A percentile compares a stretch with the other conserved stretches of the same genome.
Conservation (phyloP, 1,284 basidiomycete species). For the Ceratobasidium papillatum region DNA sequence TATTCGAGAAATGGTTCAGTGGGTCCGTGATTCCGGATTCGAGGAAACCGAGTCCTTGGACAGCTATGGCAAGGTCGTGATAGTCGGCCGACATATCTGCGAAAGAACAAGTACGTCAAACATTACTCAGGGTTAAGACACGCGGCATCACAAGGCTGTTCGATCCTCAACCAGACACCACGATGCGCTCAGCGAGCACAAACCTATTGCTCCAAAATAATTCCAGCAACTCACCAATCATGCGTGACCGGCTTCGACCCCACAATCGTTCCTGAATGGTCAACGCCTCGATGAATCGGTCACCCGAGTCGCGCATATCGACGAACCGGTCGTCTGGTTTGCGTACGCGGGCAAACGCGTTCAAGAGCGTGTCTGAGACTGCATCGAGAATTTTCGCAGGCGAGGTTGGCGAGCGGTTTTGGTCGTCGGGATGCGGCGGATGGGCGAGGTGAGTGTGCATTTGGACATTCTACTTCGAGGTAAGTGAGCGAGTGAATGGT, state of each 20-base stretch:
- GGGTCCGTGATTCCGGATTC: conserved; percentile 98
- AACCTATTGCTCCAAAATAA: conserved; percentile 36
- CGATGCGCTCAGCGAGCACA: conserved; percentile 45
- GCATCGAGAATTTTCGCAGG: conserved; percentile 86
- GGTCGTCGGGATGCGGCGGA: conserved; percentile 76
- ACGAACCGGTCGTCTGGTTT: conserved; percentile 97
- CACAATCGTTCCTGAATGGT: conserved; percentile 82
- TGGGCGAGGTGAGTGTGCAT: conserved; percentile 94
- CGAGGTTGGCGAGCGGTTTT: conserved; percentile 31
- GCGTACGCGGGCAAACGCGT: conserved; percentile 92
- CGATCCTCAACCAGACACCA: conserved; percentile 46
- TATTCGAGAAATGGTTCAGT: conserved; percentile 94
- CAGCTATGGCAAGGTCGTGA: conserved; percentile 92
- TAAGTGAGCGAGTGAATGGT: not conserved
- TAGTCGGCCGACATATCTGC: conserved; percentile 95
- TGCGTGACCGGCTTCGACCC: conserved; percentile 75
- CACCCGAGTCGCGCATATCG: conserved; percentile 87
- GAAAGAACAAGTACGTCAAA: conserved; percentile 51
- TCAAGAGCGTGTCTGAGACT: conserved; percentile 93
- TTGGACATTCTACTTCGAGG: conserved; percentile 78
- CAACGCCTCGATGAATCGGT: conserved; percentile 94
- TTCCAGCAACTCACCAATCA: conserved; percentile 79
- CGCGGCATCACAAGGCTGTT: conserved; percentile 3
- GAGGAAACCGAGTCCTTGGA: conserved; percentile 96
- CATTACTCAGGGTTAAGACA: conserved; percentile 44